Conservation (phyloP, 495 filamentous ascomycete genomes). For the Podospora bellae-mahoneyi region DNA sequence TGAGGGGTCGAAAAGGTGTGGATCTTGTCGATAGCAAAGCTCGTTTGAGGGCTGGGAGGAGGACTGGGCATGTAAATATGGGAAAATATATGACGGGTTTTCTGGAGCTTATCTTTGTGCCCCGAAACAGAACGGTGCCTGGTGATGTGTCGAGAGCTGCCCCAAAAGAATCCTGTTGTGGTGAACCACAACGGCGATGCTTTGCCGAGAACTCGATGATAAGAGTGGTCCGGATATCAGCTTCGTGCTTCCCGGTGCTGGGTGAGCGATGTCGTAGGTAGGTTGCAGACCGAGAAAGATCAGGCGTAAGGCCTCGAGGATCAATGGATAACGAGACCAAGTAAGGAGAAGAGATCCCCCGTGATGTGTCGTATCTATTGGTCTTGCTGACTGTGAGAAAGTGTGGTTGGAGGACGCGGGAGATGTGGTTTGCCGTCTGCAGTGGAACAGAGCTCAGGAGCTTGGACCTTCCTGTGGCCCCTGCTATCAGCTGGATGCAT, state of each 20-base stretch:
- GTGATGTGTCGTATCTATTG: no score
- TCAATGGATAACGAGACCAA: not conserved
- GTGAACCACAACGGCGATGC: not conserved
- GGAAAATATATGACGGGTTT: conserved; percentile 5
- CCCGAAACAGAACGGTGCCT: not conserved
- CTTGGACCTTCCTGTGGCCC: not conserved
- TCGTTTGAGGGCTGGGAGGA: not conserved
- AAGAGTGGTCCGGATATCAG: no score
- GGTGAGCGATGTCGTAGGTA: no score
- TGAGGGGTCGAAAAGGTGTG: not conserved
- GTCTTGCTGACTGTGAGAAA: no score
- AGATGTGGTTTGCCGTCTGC: not conserved
- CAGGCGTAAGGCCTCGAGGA: not conserved
- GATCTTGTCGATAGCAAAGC: not conserved
- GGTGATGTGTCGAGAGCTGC: not conserved
- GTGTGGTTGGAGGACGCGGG: no score
- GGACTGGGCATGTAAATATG: conserved; percentile 4
- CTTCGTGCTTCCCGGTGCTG: no score
- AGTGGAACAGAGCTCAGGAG: not conserved
- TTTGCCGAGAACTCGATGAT: no score
- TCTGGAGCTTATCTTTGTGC: not conserved
- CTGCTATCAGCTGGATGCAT: not conserved
- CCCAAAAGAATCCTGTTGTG: not conserved
- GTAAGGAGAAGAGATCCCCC: not conserved
- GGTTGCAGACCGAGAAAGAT: not conserved